phyloP scores from a whole-genome alignment of 352 stramenopile species.

The Thraustotheca clavata region DNA sequence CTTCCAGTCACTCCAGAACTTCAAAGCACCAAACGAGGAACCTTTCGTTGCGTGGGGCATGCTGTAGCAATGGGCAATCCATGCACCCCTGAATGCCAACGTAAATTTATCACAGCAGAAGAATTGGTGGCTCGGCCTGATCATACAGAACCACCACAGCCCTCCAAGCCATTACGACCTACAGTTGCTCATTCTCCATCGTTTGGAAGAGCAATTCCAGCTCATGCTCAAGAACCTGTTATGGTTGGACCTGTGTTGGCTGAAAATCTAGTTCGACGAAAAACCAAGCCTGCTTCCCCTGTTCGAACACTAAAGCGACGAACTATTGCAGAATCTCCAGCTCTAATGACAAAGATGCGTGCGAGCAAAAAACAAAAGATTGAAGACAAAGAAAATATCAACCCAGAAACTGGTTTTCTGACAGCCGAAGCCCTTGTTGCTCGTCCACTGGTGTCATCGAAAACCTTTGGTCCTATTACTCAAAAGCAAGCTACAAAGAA shows the following conservation, averaged over 20 bases:
- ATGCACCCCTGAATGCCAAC: background rate
- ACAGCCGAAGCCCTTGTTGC: background rate
- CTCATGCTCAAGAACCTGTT: no score
- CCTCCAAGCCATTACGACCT: background rate
- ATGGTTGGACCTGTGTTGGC: background rate
- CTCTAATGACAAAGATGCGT: background rate
- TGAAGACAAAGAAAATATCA: slow-evolving; percentile 11
- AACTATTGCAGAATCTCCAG: slow-evolving; percentile 2
- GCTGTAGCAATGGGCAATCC: background rate
- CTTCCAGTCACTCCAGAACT: background rate
- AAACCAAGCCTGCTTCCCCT: background rate
- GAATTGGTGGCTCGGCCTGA: background rate
- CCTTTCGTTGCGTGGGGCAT: background rate
- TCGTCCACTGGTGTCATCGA: background rate
- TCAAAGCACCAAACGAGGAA: background rate
- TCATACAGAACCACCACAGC: no score
- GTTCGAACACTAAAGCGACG: background rate
- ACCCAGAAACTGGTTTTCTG: background rate
- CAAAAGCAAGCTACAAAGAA: background rate
- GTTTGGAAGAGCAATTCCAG: background rate
- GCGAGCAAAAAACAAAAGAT: background rate
- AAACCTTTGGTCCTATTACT: no score
- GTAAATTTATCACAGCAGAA: background rate
- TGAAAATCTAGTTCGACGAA: background rate
- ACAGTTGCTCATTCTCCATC: slow-evolving; percentile 12